A percentile compares a stretch with the other conserved stretches of the same genome.
Evolutionary conservation across 2,329 filamentous ascomycete genomes (phyloP).

Genomic region (Arachnomyces sp.): DNA sequence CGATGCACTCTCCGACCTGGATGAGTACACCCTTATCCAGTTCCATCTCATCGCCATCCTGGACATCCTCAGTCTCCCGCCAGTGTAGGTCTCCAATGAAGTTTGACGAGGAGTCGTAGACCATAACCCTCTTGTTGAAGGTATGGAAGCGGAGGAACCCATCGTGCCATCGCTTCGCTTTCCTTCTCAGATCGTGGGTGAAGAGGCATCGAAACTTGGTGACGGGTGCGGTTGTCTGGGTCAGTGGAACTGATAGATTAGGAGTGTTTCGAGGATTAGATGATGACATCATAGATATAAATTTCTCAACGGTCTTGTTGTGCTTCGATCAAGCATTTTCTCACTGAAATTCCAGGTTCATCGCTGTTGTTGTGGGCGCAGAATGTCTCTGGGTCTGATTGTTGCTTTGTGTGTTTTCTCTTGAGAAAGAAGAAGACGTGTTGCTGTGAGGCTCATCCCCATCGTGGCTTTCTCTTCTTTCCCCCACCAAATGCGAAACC

Average conservation of each 20-base stretch:
- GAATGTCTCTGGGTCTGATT: too few species aligned
- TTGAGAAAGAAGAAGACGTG: too few species aligned
- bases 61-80: slow-evolving; percentile 59
- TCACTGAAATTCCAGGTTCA: neutral
- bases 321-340: slow-evolving; percentile 8
- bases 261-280: slow-evolving; percentile 23
- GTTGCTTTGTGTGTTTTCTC: too few species aligned
- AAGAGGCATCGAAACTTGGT: slow-evolving; percentile 80
- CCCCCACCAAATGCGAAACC: neutral
- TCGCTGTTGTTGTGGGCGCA: too few species aligned
- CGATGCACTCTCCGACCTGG: slow-evolving; percentile 70
- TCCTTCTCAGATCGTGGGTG: slow-evolving; percentile 74
- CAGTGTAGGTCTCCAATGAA: slow-evolving; percentile 81
- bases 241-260: slow-evolving; percentile 37
- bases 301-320: slow-evolving; percentile 5
- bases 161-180: slow-evolving; percentile 92
- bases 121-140: slow-evolving; percentile 87
- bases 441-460: too few species aligned
- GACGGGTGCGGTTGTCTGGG: slow-evolving; percentile 64
- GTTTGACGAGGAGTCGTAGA: slow-evolving; percentile 73
- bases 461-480: neutral
- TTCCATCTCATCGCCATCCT: slow-evolving; percentile 73
- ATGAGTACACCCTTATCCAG: slow-evolving; percentile 72
- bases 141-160: slow-evolving; percentile 79
- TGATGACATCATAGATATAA: slow-evolving; percentile 6